Percentiles rank a stretch among this genome's conserved stretches.
Evolutionary conservation across 179 eudicot species (phyloP).

Genomic region (Silene vulgaris): DNA sequence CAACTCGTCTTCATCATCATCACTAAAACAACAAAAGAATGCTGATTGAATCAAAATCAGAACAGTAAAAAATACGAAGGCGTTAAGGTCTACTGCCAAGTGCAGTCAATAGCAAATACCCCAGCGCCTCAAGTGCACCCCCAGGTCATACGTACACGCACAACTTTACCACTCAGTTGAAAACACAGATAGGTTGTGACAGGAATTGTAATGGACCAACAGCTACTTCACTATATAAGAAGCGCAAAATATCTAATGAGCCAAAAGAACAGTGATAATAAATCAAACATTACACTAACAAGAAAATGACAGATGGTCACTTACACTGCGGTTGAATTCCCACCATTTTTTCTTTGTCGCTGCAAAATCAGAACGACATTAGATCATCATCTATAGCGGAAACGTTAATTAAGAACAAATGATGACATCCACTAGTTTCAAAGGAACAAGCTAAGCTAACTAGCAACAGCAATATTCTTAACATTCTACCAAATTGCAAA

Average conservation of each 20-base stretch:
- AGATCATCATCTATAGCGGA: neutral
- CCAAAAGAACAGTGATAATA: neutral
- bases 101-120: neutral
- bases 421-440: neutral
- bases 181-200: neutral
- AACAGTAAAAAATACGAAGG: neutral
- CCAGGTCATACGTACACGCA: neutral
- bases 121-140: neutral
- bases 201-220: neutral
- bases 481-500: too few relatives aligned
- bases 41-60: slow-evolving; percentile 16
- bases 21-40: slow-evolving; percentile 24
- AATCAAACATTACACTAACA: neutral
- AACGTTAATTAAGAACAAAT: neutral
- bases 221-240: neutral
- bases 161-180: neutral
- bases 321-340: slow-evolving; percentile 26
- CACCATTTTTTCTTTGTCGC: slow-evolving; percentile 23
- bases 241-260: neutral
- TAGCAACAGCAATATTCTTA: too few relatives aligned
- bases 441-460: too few relatives aligned
- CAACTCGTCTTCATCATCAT: slow-evolving; percentile 63
- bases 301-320: slow-evolving; percentile 8
- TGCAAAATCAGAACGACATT: slow-evolving; percentile 21
- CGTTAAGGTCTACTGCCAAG: neutral